These are phyloP conservation scores for Adansonia rubrostipa DNA, from an alignment of 441 rosid genomes.

Conservation along the genomic window DNA sequence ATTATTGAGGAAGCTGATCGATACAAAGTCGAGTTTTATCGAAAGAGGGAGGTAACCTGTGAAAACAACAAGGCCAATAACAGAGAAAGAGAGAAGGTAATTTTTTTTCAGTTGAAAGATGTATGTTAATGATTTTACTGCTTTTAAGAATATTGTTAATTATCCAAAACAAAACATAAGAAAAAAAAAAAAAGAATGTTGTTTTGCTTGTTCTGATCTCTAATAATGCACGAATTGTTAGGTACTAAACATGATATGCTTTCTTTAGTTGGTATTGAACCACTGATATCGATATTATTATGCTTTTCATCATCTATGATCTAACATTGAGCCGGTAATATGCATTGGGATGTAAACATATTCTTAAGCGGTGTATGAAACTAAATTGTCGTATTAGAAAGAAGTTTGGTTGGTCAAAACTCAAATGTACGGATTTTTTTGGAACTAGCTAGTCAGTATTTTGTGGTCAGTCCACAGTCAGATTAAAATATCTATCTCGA, in stretches of 20 bases:
- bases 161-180: background rate
- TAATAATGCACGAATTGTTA: background rate
- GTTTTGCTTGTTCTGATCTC: background rate
- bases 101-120: background rate
- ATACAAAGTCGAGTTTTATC: constrained; percentile 64
- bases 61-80: constrained; percentile 64
- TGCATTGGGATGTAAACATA: constrained; percentile 2
- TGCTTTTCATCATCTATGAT: background rate
- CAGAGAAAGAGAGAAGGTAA: constrained; percentile 82
- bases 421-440: background rate
- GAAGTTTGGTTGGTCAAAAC: background rate
- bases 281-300: background rate
- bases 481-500: background rate
- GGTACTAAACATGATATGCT: background rate
- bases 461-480: background rate
- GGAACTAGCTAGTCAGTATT: background rate
- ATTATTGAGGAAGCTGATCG: constrained; percentile 69
- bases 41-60: constrained; percentile 56
- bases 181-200: background rate
- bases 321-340: background rate
- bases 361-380: background rate
- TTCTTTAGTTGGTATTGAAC: background rate
- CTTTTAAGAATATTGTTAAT: background rate
- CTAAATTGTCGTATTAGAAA: background rate
- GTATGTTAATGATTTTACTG: background rate